Percentiles rank a stretch among this genome's conserved stretches.
Evolutionary conservation across 257 asterid species (phyloP).

Genomic region (Solanum piurae): DNA sequence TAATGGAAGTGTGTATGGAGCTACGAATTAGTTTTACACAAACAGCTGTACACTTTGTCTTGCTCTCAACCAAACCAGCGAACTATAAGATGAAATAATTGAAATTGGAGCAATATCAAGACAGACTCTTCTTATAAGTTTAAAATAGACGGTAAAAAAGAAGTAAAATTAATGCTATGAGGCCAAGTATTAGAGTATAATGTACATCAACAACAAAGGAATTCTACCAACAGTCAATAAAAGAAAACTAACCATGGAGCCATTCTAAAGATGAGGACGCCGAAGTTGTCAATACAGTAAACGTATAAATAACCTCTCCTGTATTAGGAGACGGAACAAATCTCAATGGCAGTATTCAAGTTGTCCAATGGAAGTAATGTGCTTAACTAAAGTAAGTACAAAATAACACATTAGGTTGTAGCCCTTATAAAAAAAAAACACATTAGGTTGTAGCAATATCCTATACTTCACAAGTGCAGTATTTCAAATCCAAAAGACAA

Average conservation of each 20-base stretch:
- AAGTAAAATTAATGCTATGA: neutral
- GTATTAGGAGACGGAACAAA: constrained; percentile 17
- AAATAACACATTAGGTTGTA: neutral
- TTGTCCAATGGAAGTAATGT: neutral
- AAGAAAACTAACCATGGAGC: constrained; percentile 69
- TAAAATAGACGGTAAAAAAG: neutral
- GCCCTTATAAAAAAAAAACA: neutral
- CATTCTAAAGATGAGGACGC: constrained; percentile 70
- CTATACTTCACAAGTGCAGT: neutral
- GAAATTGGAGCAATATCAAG: neutral
- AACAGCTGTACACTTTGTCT: neutral
- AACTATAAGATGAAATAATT: neutral
- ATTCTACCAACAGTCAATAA: neutral
- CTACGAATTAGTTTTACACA: neutral
- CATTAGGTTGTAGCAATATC: neutral
- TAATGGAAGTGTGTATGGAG: neutral
- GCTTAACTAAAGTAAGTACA: neutral
- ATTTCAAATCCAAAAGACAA: neutral
- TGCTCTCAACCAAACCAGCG: neutral
- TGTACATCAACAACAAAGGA: neutral
- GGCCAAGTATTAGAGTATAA: neutral
- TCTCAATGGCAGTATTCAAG: neutral
- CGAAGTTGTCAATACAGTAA: constrained; percentile 80
- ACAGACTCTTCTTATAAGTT: neutral
- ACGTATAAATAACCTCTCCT: constrained; percentile 74